These are phyloP conservation scores for Colletotrichum truncatum DNA, from an alignment of 2,329 filamentous ascomycete species.

Conservation along the genomic window DNA sequence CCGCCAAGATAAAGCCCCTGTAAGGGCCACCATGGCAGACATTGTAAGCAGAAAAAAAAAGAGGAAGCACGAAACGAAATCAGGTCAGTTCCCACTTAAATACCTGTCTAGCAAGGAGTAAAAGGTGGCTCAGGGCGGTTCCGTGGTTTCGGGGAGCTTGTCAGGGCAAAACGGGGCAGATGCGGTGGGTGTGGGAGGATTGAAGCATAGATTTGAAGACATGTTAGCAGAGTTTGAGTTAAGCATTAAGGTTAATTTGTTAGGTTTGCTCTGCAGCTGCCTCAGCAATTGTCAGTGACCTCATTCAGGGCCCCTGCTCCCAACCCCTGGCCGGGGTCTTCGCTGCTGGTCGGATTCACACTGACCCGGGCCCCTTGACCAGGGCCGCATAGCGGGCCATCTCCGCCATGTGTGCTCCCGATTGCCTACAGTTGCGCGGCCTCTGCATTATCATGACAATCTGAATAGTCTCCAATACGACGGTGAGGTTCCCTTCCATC, in stretches of 20 bases:
- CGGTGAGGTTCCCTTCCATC: not conserved
- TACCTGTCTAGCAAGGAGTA: not conserved
- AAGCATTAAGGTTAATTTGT: constrained; percentile 29
- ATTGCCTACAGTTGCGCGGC: not conserved
- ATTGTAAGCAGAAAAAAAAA: not conserved
- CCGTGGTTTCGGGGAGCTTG: constrained; percentile 18
- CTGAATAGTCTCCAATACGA: not conserved
- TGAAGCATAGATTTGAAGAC: not conserved
- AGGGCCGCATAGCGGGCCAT: not conserved
- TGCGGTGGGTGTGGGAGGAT: not conserved
- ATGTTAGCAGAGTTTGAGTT: constrained; percentile 14
- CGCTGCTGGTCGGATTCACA: constrained; percentile 8
- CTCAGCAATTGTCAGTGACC: constrained; percentile 2
- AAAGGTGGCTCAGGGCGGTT: not conserved
- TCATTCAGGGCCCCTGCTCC: constrained; percentile 4
- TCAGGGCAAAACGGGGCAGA: not conserved
- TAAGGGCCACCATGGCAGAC: constrained; percentile 2
- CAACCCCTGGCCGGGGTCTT: not conserved
- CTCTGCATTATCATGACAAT: not conserved
- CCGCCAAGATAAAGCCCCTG: constrained; percentile 29
- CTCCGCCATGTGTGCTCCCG: not conserved
- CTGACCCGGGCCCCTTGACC: constrained; percentile 17
- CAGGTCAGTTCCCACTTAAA: not conserved
- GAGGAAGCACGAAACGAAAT: constrained; percentile 10
- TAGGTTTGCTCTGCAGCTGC: not conserved